phyloP scores from a whole-genome alignment of 1,284 basidiomycete genomes.

The Entoloma clypeatum region DNA sequence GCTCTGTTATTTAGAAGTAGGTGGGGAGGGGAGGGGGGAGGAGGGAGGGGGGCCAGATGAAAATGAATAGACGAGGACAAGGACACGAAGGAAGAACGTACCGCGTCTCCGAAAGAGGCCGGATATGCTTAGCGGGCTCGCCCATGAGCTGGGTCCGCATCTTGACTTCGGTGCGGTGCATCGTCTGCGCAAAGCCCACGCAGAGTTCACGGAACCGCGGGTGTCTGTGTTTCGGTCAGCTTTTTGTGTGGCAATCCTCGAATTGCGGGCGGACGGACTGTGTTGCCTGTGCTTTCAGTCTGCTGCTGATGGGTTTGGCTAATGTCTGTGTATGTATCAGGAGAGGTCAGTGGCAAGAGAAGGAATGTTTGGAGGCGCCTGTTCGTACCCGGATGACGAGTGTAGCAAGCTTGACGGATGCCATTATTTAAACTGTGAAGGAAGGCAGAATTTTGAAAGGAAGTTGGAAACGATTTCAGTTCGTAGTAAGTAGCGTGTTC shows the following conservation, averaged over 20 bases:
- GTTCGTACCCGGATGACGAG: conserved; percentile 31
- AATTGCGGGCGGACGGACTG: conserved; percentile 44
- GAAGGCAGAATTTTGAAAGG: not conserved
- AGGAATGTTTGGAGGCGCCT: not conserved
- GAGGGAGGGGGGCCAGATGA: not conserved
- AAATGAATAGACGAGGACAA: too few relatives aligned
- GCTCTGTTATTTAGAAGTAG: conserved; percentile 48
- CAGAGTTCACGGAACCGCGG: conserved; percentile 75
- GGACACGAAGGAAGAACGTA: too few relatives aligned
- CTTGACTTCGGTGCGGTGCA: conserved; percentile 76
- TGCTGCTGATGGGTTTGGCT: conserved; percentile 79
- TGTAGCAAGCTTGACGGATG: conserved; percentile 33
- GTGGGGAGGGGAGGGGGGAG: conserved; percentile 1
- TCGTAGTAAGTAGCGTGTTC: too few relatives aligned
- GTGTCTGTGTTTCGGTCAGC: conserved; percentile 48
- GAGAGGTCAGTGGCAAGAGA: conserved; percentile 1
- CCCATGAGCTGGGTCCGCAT: conserved; percentile 80
- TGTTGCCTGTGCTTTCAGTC: conserved; percentile 73
- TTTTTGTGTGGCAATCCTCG: not conserved
- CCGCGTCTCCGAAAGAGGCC: conserved; percentile 82
- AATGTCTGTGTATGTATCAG: conserved; percentile 51
- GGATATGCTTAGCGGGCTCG: conserved; percentile 70
- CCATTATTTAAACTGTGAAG: conserved; percentile 25
- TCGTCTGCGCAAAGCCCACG: conserved; percentile 73
- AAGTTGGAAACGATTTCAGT: too few relatives aligned